Evolutionary conservation across 345 rosid genomes (phyloP).

Genomic region (Conringia planisiliqua): DNA sequence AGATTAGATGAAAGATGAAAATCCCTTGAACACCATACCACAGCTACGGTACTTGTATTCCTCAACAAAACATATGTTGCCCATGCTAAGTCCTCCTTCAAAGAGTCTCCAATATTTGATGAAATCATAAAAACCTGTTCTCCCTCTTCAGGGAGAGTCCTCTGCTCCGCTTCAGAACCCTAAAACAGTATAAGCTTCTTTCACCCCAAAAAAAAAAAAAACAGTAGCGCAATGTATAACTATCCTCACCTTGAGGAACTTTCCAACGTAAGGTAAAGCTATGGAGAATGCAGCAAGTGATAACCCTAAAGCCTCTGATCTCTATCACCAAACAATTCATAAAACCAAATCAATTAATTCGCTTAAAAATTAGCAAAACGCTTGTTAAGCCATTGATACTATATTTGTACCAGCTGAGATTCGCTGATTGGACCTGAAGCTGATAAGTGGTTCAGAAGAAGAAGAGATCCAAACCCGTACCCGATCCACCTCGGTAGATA

Average conservation of each 20-base stretch:
- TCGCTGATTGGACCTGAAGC: conserved; percentile 27
- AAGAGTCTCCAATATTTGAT: conserved; percentile 37
- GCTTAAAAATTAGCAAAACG: neutral
- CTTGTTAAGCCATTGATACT: neutral
- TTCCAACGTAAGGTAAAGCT: conserved; percentile 69
- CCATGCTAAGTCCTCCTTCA: conserved; percentile 88
- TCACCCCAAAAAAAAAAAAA: neutral
- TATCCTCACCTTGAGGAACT: conserved; percentile 58
- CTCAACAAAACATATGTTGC: conserved; percentile 71
- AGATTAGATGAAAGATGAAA: neutral
- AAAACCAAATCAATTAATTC: no score
- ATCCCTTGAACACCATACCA: conserved; percentile 40
- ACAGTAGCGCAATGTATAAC: neutral
- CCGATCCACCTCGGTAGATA: conserved; percentile 92
- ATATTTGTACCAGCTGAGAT: conserved; percentile 29
- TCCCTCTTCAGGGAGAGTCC: conserved; percentile 52
- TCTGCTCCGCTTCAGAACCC: conserved; percentile 56
- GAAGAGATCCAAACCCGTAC: conserved; percentile 86
- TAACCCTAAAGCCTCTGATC: conserved; percentile 70
- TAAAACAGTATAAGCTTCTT: neutral
- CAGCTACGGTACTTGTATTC: conserved; percentile 69
- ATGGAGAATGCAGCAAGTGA: conserved; percentile 66
- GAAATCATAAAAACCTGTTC: conserved; percentile 74
- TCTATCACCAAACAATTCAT: conserved; percentile 34
- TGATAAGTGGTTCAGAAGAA: conserved; percentile 50